Base-by-base conservation (phyloP, 1,284 basidiomycete species). In the Blastosporella zonata region DNA sequence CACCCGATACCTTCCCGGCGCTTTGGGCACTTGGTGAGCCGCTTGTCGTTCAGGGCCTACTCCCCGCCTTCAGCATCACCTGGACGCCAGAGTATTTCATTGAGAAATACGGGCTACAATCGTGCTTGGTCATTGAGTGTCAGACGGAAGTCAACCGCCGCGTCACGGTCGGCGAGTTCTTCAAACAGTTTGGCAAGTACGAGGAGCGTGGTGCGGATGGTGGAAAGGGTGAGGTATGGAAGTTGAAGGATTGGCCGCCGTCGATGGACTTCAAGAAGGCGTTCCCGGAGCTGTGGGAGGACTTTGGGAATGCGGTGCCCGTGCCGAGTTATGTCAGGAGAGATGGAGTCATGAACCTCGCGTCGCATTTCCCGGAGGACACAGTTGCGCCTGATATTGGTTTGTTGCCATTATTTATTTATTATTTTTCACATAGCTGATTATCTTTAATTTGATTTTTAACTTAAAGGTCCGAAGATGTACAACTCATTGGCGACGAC, bases 61-160 rank as follows among this genome's bases (percentile, higher is more conserved):
- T 78, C 42, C 59, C 72, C 20, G 78, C 80, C 55, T 84, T 93
- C 66, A 72, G 77, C 54, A 65, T 84, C 49, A 60, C 75, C 44
- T 97, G 94, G 94, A 84, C 78, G 1, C 93, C 95, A 0, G 78
- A 87, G 42, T 86, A 84, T 59, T 93, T 97, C 62, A 77, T 82
- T 27, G 69, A 79, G 52, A 77, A 82, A 50, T 90, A 88, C 64
- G 85, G 80, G 5, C 65, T 69, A 20, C 83, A 89, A 55, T 67
- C 60, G 39, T 95, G 88, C 62, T 70, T 86, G 41, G 82, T 94
- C 38, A 74, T 90, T 15, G 87, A 95, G 60, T 94, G 90, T 60
- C 83, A 91, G 67, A 80, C 76, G 1, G 83, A 92, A 46, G 63
- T 68, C 38, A 85, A 81, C 58, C 77, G 77, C 55, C 69, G 74